These are phyloP conservation scores for Poa pratensis DNA, from an alignment of 176 grass and related monocot species.

Conservation along the genomic window DNA sequence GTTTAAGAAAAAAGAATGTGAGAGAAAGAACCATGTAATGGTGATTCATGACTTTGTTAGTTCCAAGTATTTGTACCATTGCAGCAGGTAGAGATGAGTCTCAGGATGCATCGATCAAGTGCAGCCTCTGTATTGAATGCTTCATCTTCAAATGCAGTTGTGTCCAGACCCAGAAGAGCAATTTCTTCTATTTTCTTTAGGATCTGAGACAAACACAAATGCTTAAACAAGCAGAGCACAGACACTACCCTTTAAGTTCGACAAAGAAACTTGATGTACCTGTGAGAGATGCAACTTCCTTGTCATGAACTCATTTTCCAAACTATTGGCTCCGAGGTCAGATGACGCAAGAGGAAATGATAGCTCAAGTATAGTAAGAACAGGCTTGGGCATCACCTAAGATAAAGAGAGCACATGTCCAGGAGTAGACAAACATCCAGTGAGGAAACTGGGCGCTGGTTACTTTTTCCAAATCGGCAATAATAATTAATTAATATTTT, in stretches of 20 bases:
- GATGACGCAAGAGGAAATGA: constrained; percentile 86
- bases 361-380: constrained; percentile 72
- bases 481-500: background rate
- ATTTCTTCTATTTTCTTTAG: constrained; percentile 74
- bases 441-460: background rate
- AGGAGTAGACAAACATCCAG: constrained; percentile 14
- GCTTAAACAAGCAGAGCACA: constrained; percentile 36
- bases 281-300: constrained; percentile 80
- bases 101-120: constrained; percentile 89
- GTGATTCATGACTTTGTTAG: constrained; percentile 17
- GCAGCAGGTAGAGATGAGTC: constrained; percentile 93
- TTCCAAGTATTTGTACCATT: constrained; percentile 63
- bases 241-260: background rate
- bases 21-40: constrained; percentile 21
- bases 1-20: constrained; percentile 5
- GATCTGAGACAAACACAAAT: constrained; percentile 56
- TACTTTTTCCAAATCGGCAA: background rate
- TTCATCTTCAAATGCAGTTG: constrained; percentile 70
- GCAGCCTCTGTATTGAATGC: constrained; percentile 83
- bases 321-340: constrained; percentile 81
- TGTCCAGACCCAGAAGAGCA: constrained; percentile 57
- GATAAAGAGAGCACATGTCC: constrained; percentile 37
- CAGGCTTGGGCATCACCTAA: constrained; percentile 94
- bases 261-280: constrained; percentile 53
- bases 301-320: constrained; percentile 92